Conservation (phyloP, 352 stramenopile species). For the Peronospora farinosa region DNA sequence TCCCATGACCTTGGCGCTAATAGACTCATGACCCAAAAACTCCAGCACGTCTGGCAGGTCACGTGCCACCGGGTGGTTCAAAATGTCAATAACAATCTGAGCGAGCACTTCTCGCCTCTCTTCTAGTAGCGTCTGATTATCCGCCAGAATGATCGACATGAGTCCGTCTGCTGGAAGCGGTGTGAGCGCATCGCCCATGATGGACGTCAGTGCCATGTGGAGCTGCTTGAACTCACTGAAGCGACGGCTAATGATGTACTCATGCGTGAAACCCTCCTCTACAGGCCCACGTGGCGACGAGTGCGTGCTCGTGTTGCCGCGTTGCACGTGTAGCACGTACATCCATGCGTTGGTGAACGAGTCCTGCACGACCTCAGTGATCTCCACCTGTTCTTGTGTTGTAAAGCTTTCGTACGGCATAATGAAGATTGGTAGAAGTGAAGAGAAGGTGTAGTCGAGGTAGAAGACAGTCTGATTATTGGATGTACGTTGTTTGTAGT, state of each 20-base stretch:
- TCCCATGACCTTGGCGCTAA: constrained; percentile 39
- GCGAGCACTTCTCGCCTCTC: constrained; percentile 60
- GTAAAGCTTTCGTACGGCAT: constrained; percentile 81
- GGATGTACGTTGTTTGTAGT: constrained; percentile 1
- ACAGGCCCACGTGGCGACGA: constrained; percentile 25
- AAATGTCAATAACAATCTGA: constrained; percentile 53
- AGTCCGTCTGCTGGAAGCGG: constrained; percentile 50
- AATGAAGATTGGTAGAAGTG: background rate
- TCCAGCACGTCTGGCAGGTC: constrained; percentile 58
- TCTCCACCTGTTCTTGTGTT: constrained; percentile 47
- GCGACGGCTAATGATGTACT: constrained; percentile 61
- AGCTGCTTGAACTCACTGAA: constrained; percentile 69
- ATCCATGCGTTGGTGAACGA: constrained; percentile 46
- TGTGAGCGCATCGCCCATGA: constrained; percentile 47
- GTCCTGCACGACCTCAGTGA: constrained; percentile 65
- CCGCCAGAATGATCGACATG: constrained; percentile 58
- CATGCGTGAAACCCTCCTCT: constrained; percentile 32
- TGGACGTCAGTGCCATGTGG: constrained; percentile 38
- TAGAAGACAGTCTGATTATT: background rate
- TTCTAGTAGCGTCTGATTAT: constrained; percentile 60
- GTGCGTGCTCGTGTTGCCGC: constrained; percentile 30
- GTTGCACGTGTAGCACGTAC: constrained; percentile 52
- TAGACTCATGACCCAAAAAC: constrained; percentile 52
- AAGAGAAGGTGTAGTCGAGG: constrained; percentile 1
- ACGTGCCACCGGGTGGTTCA: constrained; percentile 44